These are phyloP conservation scores for Parachlorella kessleri DNA, from an alignment of 139 green algal species.

Conservation along the genomic window DNA sequence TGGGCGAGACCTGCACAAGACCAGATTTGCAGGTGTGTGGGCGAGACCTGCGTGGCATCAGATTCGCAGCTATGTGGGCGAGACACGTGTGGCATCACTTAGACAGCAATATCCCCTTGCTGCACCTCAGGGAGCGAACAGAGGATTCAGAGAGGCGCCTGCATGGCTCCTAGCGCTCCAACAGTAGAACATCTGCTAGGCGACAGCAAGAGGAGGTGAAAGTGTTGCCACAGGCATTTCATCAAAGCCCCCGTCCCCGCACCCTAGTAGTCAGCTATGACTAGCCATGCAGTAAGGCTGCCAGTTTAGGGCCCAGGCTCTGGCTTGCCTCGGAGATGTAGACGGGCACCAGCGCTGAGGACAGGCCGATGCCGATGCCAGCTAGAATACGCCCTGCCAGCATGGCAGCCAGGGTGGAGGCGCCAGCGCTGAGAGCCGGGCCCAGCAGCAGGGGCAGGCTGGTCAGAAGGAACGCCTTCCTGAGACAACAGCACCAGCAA, in stretches of 20 bases:
- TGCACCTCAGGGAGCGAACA: no score
- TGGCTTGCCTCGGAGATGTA: slow-evolving; percentile 89
- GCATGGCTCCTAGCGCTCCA: no score
- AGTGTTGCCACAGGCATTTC: no score
- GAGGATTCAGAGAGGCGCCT: no score
- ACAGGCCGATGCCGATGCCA: slow-evolving; percentile 92
- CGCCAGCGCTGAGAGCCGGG: slow-evolving; percentile 66
- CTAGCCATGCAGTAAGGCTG: no score
- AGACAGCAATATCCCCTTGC: slow-evolving; percentile 71
- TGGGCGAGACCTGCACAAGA: slow-evolving; percentile 77
- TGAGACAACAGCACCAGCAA: neutral
- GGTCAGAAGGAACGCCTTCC: slow-evolving; percentile 67
- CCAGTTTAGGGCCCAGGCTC: no score
- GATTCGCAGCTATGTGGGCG: slow-evolving; percentile 77
- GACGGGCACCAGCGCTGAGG: slow-evolving; percentile 89
- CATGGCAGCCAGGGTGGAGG: slow-evolving; percentile 65
- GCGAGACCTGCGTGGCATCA: slow-evolving; percentile 68
- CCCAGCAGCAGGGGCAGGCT: slow-evolving; percentile 75
- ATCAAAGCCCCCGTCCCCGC: no score
- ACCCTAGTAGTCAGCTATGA: no score
- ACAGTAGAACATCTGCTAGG: no score
- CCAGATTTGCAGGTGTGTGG: slow-evolving; percentile 66
- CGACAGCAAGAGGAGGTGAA: no score
- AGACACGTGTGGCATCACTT: slow-evolving; percentile 60
- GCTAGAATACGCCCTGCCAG: slow-evolving; percentile 78